These are phyloP conservation scores for Geosmithia morbida DNA, from an alignment of 2,329 filamentous ascomycete species.

Conservation along the genomic window DNA sequence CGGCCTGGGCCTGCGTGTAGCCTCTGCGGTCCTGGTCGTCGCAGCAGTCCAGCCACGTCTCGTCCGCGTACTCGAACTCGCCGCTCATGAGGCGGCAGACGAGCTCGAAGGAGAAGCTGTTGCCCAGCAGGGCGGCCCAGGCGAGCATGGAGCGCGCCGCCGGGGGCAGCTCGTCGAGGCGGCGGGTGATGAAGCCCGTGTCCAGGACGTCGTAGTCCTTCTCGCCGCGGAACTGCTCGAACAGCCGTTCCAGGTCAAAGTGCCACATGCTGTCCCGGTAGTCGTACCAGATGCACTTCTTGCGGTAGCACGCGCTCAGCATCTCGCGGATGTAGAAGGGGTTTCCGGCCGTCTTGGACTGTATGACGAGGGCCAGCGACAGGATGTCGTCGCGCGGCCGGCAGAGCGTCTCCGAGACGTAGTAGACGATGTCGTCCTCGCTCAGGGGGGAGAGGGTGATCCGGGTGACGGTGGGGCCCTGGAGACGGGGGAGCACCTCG, in stretches of 20 bases:
- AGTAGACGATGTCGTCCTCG: conserved; percentile 69
- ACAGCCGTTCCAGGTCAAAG: conserved; percentile 74
- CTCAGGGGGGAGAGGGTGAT: conserved; percentile 59
- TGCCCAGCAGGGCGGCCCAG: conserved; percentile 76
- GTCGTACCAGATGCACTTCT: conserved; percentile 81
- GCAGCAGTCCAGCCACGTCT: conserved; percentile 21
- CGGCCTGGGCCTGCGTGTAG: conserved; percentile 51
- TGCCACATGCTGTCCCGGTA: conserved; percentile 73
- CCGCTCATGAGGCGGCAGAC: conserved; percentile 64
- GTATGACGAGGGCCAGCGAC: conserved; percentile 68
- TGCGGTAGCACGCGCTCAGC: conserved; percentile 73
- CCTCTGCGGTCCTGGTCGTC: conserved; percentile 4
- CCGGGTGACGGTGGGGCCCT: conserved; percentile 46
- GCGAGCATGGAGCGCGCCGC: conserved; percentile 66
- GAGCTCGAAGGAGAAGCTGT: conserved; percentile 69
- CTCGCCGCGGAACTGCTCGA: conserved; percentile 69
- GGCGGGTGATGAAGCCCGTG: conserved; percentile 66
- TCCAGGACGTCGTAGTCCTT: conserved; percentile 69
- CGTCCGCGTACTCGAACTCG: conserved; percentile 49
- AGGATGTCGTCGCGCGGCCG: conserved; percentile 57
- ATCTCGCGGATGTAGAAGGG: conserved; percentile 88
- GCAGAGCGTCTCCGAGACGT: conserved; percentile 70
- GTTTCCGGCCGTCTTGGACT: conserved; percentile 79
- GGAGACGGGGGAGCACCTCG: conserved; percentile 31
- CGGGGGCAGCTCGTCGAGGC: conserved; percentile 60